Evolutionary conservation across 2,329 filamentous ascomycete genomes (phyloP).

Genomic region (Diaporthe sp.): DNA sequence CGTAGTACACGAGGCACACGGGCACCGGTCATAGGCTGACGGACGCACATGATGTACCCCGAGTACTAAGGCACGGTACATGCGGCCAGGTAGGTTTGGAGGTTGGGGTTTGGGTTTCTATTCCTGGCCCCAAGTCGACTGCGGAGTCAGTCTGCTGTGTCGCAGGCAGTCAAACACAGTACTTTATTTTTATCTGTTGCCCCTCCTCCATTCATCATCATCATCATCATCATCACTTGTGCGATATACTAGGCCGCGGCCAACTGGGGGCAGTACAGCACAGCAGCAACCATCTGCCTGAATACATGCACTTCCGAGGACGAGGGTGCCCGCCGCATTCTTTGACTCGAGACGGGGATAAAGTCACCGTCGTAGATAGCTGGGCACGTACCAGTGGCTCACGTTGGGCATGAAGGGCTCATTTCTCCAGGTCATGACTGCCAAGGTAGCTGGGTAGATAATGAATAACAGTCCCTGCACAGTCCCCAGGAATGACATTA

Average conservation of each 20-base stretch:
- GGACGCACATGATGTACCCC: background rate
- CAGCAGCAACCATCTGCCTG: background rate
- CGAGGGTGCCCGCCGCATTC: background rate
- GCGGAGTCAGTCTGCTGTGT: background rate
- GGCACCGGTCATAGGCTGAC: background rate
- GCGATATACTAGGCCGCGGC: background rate
- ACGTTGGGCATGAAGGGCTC: slow-evolving; percentile 15
- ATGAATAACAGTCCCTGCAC: background rate
- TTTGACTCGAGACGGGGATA: background rate
- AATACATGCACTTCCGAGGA: background rate
- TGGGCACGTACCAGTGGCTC: background rate
- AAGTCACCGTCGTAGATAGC: background rate
- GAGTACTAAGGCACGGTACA: background rate
- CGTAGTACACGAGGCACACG: background rate
- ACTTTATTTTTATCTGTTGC: background rate
- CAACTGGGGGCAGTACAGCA: background rate
- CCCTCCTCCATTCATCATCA: background rate
- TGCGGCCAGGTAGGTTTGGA: background rate
- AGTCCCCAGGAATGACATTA: slow-evolving; percentile 6
- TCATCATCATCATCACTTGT: background rate
- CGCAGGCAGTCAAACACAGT: background rate
- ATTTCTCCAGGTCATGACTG: slow-evolving; percentile 15
- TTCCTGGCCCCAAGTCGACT: background rate
- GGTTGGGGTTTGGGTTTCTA: slow-evolving; percentile 15
- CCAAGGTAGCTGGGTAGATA: too few species aligned